A percentile compares a stretch with the other conserved stretches of the same genome.
Evolutionary conservation across 305 asterid species (phyloP).

Genomic region (Fraxinus nigra): DNA sequence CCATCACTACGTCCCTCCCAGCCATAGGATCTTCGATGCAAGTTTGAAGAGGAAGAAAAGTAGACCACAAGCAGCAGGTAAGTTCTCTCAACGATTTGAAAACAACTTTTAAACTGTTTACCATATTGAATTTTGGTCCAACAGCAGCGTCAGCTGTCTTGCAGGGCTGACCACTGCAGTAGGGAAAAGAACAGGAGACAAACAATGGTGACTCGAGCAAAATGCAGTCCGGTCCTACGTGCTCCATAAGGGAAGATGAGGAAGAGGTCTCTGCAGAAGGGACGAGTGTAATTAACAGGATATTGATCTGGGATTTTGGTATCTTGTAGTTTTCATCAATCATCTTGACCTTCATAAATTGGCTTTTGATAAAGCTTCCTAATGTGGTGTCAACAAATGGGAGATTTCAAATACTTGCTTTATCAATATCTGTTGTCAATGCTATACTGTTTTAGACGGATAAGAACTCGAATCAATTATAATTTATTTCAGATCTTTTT

Average conservation of each 20-base stretch:
- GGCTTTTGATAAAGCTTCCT: background rate
- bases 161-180: background rate
- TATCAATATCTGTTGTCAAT: background rate
- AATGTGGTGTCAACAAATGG: background rate
- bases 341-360: background rate
- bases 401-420: background rate
- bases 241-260: constrained; percentile 19
- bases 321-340: background rate
- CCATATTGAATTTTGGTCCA: constrained; percentile 36
- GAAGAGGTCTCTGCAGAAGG: constrained; percentile 56
- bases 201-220: constrained; percentile 48
- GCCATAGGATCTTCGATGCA: constrained; percentile 21
- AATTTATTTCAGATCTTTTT: background rate
- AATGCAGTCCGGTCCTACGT: constrained; percentile 35
- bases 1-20: background rate
- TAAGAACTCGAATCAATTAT: background rate
- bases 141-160: constrained; percentile 13
- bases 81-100: constrained; percentile 5
- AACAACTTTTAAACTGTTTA: constrained; percentile 20
- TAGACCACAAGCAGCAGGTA: background rate
- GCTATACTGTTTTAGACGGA: background rate
- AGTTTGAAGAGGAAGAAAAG: constrained; percentile 40
- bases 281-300: constrained; percentile 20
- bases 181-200: constrained; percentile 11
- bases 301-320: background rate